Evolutionary conservation across 768 basidiomycete species (phyloP).

Genomic region (Leucocoprinus sp.): DNA sequence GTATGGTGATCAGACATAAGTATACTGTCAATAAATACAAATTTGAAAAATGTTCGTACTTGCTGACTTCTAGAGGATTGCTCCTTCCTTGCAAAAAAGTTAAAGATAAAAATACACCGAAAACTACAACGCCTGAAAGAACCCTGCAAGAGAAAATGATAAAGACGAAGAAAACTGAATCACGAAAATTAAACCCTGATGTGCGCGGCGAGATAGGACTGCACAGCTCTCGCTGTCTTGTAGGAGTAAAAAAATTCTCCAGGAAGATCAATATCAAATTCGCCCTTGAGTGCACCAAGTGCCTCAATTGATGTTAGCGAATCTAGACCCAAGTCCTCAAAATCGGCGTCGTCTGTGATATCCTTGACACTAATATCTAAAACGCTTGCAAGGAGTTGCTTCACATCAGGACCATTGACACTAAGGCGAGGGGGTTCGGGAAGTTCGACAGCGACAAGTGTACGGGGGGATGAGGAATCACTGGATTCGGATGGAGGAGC

Average conservation of each 20-base stretch:
- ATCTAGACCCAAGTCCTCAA: conserved; percentile 51
- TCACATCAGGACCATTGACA: conserved; percentile 24
- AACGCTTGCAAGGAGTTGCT: conserved; percentile 34
- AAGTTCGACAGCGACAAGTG: conserved; percentile 28
- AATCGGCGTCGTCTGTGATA: conserved; percentile 36
- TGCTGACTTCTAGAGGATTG: not conserved
- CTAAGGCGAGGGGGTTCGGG: conserved; percentile 15
- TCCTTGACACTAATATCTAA: conserved; percentile 32
- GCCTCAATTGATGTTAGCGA: conserved; percentile 60
- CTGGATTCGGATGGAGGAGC: conserved; percentile 10
- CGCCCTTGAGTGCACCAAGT: conserved; percentile 35
- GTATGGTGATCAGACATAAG: too few relatives aligned
- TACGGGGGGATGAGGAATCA: conserved; percentile 26
- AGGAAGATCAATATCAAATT: conserved; percentile 36
- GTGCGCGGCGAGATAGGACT: conserved; percentile 20
- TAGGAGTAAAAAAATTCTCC: conserved; percentile 32
- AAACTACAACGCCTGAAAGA: not conserved
- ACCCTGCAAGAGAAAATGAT: conserved; percentile 9
- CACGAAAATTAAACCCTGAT: conserved; percentile 3
- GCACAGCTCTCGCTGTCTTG: conserved; percentile 33
- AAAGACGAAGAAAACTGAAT: conserved; percentile 2
- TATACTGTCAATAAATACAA: not conserved
- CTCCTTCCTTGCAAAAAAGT: not conserved
- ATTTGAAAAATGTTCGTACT: not conserved
- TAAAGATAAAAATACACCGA: not conserved